phyloP scores from a whole-genome alignment of 495 filamentous ascomycete genomes.

The Mytilinidion resinicola region DNA sequence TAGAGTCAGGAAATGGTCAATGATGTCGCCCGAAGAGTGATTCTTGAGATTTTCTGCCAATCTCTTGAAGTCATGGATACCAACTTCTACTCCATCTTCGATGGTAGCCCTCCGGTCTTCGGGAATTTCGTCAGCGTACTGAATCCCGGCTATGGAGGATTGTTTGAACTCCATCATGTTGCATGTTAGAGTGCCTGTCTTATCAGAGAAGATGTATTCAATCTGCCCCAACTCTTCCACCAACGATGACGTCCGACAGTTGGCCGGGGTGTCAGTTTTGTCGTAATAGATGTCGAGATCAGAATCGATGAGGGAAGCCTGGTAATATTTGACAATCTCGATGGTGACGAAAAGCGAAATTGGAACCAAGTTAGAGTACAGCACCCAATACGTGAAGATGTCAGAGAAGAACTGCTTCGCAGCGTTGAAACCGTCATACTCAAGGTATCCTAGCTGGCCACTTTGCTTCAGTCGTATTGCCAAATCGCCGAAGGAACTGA shows the following conservation, averaged over 20 bases:
- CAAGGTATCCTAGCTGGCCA: conserved; percentile 61
- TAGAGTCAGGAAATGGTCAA: conserved; percentile 85
- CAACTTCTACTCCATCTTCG: conserved; percentile 68
- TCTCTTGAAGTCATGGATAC: conserved; percentile 81
- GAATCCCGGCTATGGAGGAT: conserved; percentile 84
- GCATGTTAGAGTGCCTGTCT: conserved; percentile 97
- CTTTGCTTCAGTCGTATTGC: conserved; percentile 60
- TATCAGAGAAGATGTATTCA: conserved; percentile 98
- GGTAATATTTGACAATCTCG: conserved; percentile 96
- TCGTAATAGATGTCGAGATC: conserved; percentile 98
- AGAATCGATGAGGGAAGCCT: conserved; percentile 93
- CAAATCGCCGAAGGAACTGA: conserved; percentile 88
- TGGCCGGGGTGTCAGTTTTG: conserved; percentile 88
- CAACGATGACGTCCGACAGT: conserved; percentile 90
- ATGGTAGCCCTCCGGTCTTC: conserved; percentile 80
- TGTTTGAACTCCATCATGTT: conserved; percentile 99
- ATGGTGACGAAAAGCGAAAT: conserved; percentile 98
- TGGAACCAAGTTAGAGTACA: conserved; percentile 95
- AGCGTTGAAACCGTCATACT: conserved; percentile 51
- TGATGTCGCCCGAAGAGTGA: conserved; percentile 60
- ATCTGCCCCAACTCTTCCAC: conserved; percentile 98
- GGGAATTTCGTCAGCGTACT: conserved; percentile 88
- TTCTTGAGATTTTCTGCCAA: conserved; percentile 66
- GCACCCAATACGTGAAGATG: conserved; percentile 95
- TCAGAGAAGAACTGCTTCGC: conserved; percentile 86